A percentile compares a stretch with the other conserved stretches of the same genome.
Conservation (phyloP, 768 basidiomycete species). For the Glaciozyma martinii region DNA sequence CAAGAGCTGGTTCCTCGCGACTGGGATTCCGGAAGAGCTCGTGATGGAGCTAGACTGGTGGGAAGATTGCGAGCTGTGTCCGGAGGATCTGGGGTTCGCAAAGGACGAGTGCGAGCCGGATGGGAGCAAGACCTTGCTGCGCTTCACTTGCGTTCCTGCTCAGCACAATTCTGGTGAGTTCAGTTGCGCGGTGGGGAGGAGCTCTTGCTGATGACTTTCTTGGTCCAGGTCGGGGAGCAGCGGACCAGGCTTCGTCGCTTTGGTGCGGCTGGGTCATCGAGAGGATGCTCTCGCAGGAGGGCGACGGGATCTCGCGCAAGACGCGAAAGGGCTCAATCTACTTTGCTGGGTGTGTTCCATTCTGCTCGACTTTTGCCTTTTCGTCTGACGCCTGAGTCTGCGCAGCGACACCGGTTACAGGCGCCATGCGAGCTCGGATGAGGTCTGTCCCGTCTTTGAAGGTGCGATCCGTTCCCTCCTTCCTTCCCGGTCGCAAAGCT, state of each 20-base stretch:
- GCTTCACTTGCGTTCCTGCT: slow-evolving; percentile 43
- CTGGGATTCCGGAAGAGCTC: slow-evolving; percentile 39
- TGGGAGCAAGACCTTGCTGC: neutral
- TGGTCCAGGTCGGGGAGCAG: slow-evolving; percentile 39
- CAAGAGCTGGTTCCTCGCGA: slow-evolving; percentile 37
- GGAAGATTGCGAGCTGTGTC: slow-evolving; percentile 37
- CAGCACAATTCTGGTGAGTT: slow-evolving; percentile 44
- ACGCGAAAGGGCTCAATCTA: slow-evolving; percentile 30
- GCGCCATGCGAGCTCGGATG: slow-evolving; percentile 30
- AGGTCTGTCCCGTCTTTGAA: slow-evolving; percentile 43
- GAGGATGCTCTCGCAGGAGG: slow-evolving; percentile 28
- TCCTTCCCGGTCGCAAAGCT: no score
- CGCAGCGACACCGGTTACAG: slow-evolving; percentile 43
- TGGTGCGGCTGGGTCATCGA: slow-evolving; percentile 46
- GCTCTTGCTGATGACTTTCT: neutral
- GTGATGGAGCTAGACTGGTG: slow-evolving; percentile 46
- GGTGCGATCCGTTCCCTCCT: slow-evolving; percentile 22
- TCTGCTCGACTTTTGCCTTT: rapidly evolving
- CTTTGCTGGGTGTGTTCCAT: slow-evolving; percentile 36
- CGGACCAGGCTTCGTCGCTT: slow-evolving; percentile 40
- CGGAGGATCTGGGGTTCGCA: slow-evolving; percentile 9
- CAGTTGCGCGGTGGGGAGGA: no score
- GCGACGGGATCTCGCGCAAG: neutral
- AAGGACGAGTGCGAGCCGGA: neutral
- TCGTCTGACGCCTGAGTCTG: neutral